These are phyloP conservation scores for Leccinum sublutescens DNA, from an alignment of 768 basidiomycete genomes.

Conservation along the genomic window DNA sequence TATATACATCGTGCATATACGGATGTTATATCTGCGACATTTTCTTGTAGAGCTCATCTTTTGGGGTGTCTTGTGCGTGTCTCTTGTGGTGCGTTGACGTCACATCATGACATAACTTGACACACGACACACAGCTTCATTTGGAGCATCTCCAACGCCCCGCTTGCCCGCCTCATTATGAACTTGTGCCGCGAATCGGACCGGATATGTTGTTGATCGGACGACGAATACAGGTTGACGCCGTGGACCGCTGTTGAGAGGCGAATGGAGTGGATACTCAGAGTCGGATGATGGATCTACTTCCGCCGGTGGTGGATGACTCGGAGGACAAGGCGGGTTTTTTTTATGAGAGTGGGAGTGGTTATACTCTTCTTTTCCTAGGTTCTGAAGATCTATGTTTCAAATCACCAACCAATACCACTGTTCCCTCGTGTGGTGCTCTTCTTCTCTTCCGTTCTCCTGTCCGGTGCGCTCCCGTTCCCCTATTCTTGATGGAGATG, in stretches of 20 bases:
- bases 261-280: not conserved
- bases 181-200: conserved; percentile 29
- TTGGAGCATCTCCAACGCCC: conserved; percentile 36
- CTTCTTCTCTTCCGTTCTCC: not conserved
- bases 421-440: not conserved
- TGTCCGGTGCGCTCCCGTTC: not conserved
- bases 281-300: no score
- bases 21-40: not conserved
- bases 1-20: not conserved
- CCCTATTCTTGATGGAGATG: not conserved
- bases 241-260: conserved; percentile 2
- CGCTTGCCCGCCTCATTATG: conserved; percentile 34
- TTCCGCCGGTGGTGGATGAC: not conserved
- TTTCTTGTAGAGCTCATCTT: conserved; percentile 19
- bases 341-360: not conserved
- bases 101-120: not conserved
- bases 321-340: not conserved
- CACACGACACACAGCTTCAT: conserved; percentile 26
- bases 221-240: not conserved
- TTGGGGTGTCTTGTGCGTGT: conserved; percentile 23
- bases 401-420: not conserved
- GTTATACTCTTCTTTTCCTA: not conserved
- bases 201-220: not conserved
- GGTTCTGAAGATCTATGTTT: no score
- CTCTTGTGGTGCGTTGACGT: not conserved